Percentiles rank a stretch among this genome's conserved stretches.
Evolutionary conservation across 108 stramenopile genomes (phyloP).

Genomic region (Conticribra weissflogii): DNA sequence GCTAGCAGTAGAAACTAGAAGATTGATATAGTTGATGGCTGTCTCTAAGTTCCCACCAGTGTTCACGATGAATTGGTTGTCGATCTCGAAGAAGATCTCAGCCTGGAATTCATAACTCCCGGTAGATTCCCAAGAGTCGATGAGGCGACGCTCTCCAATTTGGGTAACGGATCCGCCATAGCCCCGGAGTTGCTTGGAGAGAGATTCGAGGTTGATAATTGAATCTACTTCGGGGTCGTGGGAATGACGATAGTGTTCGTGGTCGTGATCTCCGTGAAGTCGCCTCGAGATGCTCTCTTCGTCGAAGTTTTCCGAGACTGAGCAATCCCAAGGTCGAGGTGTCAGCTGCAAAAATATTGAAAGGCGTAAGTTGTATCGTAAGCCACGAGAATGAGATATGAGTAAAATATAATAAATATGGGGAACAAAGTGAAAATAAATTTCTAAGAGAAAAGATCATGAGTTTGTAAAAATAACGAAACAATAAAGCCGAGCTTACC

Average conservation of each 20-base stretch:
- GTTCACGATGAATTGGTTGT: slow-evolving; percentile 9
- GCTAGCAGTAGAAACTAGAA: slow-evolving; percentile 10
- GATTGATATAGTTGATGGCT: slow-evolving; percentile 4
- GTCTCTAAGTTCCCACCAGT: neutral
- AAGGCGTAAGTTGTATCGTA: too few species aligned
- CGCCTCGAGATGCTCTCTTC: neutral
- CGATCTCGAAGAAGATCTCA: slow-evolving; percentile 28
- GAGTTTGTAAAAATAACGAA: neutral
- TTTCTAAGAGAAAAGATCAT: too few species aligned
- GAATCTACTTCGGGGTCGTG: slow-evolving; percentile 2
- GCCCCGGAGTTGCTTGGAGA: neutral
- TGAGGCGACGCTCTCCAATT: neutral
- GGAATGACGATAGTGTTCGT: neutral
- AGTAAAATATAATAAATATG: too few species aligned
- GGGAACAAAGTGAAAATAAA: too few species aligned
- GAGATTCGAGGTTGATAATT: neutral
- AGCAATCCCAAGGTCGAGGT: too few species aligned
- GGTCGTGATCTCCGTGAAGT: neutral
- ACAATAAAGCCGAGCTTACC: neutral
- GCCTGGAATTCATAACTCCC: slow-evolving; percentile 19
- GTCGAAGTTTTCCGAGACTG: neutral
- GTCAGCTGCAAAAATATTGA: too few species aligned
- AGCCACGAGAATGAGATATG: too few species aligned
- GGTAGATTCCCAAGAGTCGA: neutral
- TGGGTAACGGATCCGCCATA: neutral